A percentile compares a stretch with the other conserved stretches of the same genome.
These are phyloP conservation scores for Cladosporium sp. DNA, from an alignment of 2,329 filamentous ascomycete genomes.

Conservation along the genomic window DNA sequence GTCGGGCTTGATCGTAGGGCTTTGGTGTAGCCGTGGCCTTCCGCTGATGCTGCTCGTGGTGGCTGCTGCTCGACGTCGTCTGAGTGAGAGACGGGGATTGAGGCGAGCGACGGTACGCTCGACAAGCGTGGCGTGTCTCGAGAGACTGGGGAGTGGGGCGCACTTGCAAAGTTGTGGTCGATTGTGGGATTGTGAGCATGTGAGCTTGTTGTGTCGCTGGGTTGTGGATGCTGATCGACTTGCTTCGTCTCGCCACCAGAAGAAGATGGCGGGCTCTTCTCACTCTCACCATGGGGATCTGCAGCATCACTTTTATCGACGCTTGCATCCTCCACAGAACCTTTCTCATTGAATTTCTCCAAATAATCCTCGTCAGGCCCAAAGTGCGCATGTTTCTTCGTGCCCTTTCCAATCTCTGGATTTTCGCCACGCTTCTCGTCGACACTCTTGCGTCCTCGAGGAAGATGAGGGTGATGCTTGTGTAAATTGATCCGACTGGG, in stretches of 20 bases:
- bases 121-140: not conserved
- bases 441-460: not conserved
- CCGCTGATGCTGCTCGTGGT: not conserved
- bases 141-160: conserved; percentile 5
- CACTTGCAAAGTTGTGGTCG: no score
- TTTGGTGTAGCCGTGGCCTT: conserved; percentile 58
- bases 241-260: not conserved
- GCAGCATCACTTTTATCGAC: not conserved
- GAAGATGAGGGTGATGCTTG: not conserved
- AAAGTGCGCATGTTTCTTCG: conserved; percentile 21
- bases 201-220: conserved; percentile 7
- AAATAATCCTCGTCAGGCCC: conserved; percentile 12
- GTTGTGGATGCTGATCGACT: not conserved
- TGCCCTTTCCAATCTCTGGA: not conserved
- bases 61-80: not conserved
- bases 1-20: conserved; percentile 62
- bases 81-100: not conserved
- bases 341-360: conserved; percentile 7
- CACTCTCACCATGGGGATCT: not conserved
- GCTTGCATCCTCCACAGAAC: not conserved
- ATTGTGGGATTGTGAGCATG: not conserved
- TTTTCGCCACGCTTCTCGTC: not conserved
- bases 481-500: not conserved
- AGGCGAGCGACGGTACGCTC: no score
- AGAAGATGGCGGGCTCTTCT: not conserved